phyloP scores from a whole-genome alignment of 495 filamentous ascomycete species.

The Paragyromitra xinjiangensis region DNA sequence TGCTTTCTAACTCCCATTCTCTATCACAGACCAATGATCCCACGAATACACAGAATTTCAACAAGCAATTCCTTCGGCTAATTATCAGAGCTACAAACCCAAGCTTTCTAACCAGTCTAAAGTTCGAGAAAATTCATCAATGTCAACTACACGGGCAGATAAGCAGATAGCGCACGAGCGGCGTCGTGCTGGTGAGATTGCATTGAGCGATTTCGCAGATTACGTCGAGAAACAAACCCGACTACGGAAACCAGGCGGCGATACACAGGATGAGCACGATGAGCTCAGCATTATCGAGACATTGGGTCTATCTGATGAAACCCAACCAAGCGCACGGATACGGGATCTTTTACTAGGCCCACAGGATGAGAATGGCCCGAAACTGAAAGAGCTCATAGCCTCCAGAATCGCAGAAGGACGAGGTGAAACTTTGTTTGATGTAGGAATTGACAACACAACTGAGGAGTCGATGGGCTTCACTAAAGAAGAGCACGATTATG shows the following conservation, averaged over 20 bases:
- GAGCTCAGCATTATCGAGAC: constrained; percentile 93
- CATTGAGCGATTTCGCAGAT: constrained; percentile 95
- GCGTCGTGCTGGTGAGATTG: constrained; percentile 60
- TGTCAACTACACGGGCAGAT: constrained; percentile 48
- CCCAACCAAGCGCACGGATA: constrained; percentile 69
- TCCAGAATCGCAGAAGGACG: constrained; percentile 82
- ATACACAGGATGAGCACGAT: constrained; percentile 74
- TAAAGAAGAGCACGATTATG: constrained; percentile 79
- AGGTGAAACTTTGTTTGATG: constrained; percentile 89
- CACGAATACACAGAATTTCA: constrained; percentile 45
- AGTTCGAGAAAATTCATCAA: constrained; percentile 12
- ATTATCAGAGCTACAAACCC: constrained; percentile 24
- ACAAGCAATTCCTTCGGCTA: constrained; percentile 50
- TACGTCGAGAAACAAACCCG: constrained; percentile 95
- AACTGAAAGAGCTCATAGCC: constrained; percentile 70
- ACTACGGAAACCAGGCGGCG: constrained; percentile 62
- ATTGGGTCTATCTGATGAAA: constrained; percentile 79
- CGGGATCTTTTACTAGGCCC: constrained; percentile 78
- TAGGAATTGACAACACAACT: constrained; percentile 85
- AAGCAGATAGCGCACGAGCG: constrained; percentile 57
- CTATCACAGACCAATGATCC: constrained; percentile 48
- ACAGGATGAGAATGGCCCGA: constrained; percentile 68
- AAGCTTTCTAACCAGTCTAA: constrained; percentile 22
- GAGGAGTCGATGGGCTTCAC: constrained; percentile 89
- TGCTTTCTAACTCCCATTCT: constrained; percentile 22